phyloP scores from a whole-genome alignment of 2,329 filamentous ascomycete genomes.

The Thielaviopsis ethacetica region DNA sequence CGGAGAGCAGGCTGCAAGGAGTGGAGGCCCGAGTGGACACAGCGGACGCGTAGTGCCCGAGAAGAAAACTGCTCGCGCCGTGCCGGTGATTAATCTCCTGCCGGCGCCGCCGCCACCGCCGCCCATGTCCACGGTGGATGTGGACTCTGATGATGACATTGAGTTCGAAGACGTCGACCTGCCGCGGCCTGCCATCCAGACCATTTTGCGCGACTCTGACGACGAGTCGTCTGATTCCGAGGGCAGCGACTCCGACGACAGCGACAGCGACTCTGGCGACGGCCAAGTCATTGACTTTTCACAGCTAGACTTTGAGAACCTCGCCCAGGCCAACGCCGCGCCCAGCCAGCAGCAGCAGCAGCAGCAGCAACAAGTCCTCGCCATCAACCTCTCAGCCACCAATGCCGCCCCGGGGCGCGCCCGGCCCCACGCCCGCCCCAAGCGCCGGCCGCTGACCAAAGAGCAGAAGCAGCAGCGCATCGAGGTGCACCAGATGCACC shows the following conservation, averaged over 20 bases:
- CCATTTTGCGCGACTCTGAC: conserved; percentile 31
- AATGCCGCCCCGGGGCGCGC: not conserved
- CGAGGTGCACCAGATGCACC: conserved; percentile 70
- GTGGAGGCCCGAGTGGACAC: no score
- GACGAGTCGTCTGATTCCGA: conserved; percentile 24
- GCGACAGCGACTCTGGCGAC: conserved; percentile 15
- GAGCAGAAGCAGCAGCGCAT: conserved; percentile 42
- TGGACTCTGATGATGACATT: conserved; percentile 25
- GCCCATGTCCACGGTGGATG: conserved; percentile 12
- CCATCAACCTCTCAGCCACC: conserved; percentile 29
- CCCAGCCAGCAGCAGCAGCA: conserved; percentile 17
- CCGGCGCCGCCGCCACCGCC: not conserved
- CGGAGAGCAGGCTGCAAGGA: not conserved
- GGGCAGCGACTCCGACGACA: conserved; percentile 15
- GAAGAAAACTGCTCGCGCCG: not conserved
- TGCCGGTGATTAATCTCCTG: not conserved
- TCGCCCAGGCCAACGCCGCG: conserved; percentile 12
- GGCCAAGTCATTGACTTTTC: conserved; percentile 30
- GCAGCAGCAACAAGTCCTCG: no score
- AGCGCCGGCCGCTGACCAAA: conserved; percentile 34
- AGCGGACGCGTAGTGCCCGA: not conserved
- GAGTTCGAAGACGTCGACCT: conserved; percentile 35
- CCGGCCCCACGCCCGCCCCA: not conserved
- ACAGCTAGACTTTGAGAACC: conserved; percentile 27
- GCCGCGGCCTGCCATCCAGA: conserved; percentile 33